These are phyloP conservation scores for Tetrapisispora arboricola DNA, from an alignment of 805 yeast genomes.

Conservation along the genomic window DNA sequence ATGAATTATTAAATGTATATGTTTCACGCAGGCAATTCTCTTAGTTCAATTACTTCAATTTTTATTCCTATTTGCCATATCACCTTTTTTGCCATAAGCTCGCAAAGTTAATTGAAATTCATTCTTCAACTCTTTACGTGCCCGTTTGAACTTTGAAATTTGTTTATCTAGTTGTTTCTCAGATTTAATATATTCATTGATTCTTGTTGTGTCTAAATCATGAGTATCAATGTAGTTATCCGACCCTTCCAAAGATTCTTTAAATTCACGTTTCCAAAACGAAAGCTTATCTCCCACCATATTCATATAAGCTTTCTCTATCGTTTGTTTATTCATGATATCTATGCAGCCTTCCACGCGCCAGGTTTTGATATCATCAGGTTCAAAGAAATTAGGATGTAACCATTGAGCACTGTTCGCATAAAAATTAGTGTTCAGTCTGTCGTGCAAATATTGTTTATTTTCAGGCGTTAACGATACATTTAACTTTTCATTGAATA, in stretches of 20 bases:
- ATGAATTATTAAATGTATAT: too few relatives aligned
- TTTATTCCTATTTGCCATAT: neutral
- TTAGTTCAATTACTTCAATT: too few relatives aligned
- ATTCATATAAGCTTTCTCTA: neutral
- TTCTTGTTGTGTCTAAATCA: neutral
- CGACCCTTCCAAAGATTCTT: neutral
- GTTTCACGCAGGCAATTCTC: too few relatives aligned
- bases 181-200: neutral
- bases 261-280: neutral
- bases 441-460: constrained; percentile 14
- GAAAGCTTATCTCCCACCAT: constrained; percentile 1
- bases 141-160: too few relatives aligned
- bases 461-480: constrained; percentile 38
- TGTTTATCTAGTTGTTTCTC: neutral
- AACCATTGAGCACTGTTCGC: constrained; percentile 8
- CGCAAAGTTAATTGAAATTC: neutral
- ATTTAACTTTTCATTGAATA: constrained; percentile 24
- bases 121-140: neutral
- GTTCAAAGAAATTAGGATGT: constrained; percentile 23
- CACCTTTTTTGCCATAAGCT: constrained; percentile 2
- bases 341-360: constrained; percentile 20
- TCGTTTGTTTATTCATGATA: constrained; percentile 9
- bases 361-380: constrained; percentile 27
- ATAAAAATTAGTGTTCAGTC: constrained; percentile 20
- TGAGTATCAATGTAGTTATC: neutral